A percentile compares a stretch with the other conserved stretches of the same genome.
These are phyloP conservation scores for Globisporangium rhizosaccharum DNA, from an alignment of 352 stramenopile species.

Conservation along the genomic window DNA sequence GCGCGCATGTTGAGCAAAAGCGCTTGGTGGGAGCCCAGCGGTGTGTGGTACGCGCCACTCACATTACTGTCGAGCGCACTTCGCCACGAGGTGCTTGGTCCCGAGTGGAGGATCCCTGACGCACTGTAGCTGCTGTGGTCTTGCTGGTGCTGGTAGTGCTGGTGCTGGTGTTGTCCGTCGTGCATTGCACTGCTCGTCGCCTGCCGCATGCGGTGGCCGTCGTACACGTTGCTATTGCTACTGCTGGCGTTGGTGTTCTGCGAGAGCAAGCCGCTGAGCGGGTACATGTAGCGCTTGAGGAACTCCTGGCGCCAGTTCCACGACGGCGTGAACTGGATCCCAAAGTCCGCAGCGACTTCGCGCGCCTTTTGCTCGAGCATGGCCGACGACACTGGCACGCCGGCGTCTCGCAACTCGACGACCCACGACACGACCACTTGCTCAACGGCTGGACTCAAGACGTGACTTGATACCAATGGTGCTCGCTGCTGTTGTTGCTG, in stretches of 20 bases:
- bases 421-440: conserved; percentile 15
- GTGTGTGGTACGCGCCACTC: conserved; percentile 7
- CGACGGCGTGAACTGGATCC: conserved; percentile 9
- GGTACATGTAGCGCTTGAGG: conserved; percentile 15
- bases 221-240: neutral
- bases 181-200: neutral
- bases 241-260: neutral
- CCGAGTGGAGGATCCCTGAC: neutral
- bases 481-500: conserved; percentile 4
- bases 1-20: conserved; percentile 12
- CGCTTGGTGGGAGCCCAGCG: conserved; percentile 12
- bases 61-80: neutral
- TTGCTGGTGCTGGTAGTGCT: conserved; percentile 10
- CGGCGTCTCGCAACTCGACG: conserved; percentile 9
- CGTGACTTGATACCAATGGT: neutral
- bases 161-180: neutral
- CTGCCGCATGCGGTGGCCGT: conserved; percentile 3
- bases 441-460: conserved; percentile 4
- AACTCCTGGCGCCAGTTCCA: conserved; percentile 16
- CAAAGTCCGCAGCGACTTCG: conserved; percentile 9
- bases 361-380: conserved; percentile 15
- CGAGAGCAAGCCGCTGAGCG: conserved; percentile 5
- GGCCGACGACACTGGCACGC: conserved; percentile 6
- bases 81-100: neutral
- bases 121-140: conserved; percentile 5